Percentiles rank a stretch among this genome's conserved stretches.
Evolutionary conservation across 169 alveolate species (phyloP).

Genomic region (Hammondia hammondi): DNA sequence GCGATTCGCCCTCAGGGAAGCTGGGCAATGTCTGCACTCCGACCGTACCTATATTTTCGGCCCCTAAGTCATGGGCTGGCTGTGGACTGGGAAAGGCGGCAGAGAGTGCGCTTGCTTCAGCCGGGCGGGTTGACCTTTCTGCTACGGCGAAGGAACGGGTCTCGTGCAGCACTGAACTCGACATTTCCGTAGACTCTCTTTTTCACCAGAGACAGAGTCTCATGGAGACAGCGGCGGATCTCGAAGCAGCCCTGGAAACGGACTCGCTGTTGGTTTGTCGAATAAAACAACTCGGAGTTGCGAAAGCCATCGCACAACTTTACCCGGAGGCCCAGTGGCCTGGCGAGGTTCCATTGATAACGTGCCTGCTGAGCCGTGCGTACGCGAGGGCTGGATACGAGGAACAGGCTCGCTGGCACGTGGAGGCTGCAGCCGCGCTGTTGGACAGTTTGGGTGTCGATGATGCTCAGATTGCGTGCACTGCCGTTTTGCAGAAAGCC

Average conservation of each 20-base stretch:
- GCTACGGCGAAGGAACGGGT: background rate
- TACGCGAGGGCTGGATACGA: constrained; percentile 8
- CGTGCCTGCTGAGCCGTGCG: constrained; percentile 36
- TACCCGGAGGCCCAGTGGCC: constrained; percentile 33
- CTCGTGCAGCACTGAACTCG: background rate
- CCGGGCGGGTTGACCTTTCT: background rate
- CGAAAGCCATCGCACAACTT: background rate
- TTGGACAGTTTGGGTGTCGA: background rate
- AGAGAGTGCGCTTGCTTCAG: too few species aligned
- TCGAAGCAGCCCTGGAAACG: background rate
- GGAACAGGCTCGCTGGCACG: constrained; percentile 14
- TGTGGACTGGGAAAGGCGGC: too few species aligned
- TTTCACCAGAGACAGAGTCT: background rate
- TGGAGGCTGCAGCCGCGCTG: constrained; percentile 4
- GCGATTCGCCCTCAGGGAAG: too few species aligned
- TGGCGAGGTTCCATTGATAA: background rate
- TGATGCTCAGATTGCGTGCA: background rate
- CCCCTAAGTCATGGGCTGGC: too few species aligned
- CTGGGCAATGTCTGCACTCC: too few species aligned
- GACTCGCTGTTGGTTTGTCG: background rate
- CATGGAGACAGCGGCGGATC: constrained; percentile 6
- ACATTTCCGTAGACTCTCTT: background rate
- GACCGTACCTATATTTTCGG: too few species aligned
- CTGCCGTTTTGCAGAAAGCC: background rate
- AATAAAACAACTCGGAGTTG: constrained; percentile 27